Base-by-base conservation (phyloP, 208 protist species). In the Herpetomonas samuelpessoai region DNA sequence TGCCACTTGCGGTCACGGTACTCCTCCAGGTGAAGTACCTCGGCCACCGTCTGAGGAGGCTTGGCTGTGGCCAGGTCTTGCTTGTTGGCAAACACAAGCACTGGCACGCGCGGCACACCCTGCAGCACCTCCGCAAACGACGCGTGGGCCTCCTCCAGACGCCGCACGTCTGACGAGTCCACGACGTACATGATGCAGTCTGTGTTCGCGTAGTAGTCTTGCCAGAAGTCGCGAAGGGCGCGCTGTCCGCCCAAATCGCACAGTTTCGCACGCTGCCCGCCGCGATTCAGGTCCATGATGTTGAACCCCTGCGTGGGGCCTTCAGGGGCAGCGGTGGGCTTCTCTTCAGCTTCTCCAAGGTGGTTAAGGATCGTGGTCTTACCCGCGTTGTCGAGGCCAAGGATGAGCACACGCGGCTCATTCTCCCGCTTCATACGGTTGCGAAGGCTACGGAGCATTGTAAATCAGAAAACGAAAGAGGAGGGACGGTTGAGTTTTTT, bases 31-130 rank as follows among this genome's bases (percentile, higher is more conserved):
- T 90, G 69, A 19, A 98, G 73, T 28, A 52, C 65, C 57, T 92
- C 81, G 0, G 91, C 83, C 30, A 98, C 67, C 39, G 68, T 68
- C 61, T 91, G 68, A 1, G 85, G 72, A 28, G 76, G 46, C 68
- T 97, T 86, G 1, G 97, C 88, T 0, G 92, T 90, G 18, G 92
- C 88, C 27, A 99, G 76, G 75, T 99, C 99, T 68, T 99, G 98
- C 88, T 99, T 99, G 80, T 99, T 99, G 16, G 98, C 99, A 51
- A 99, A 96, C 27, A 99, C 91, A 6, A 99, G 82, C 28, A 99
- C 82, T 24, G 98, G 97, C 19, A 98, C 97, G 6, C 87, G 92
- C 6, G 96, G 95, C 0, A 99, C 81, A 24, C 97, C 89, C 74
- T 89, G 65, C 25, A 99, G 72, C 0, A 99, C 79, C 46, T 91